Evolutionary conservation across 1,284 basidiomycete species (phyloP).

Genomic region (Wallemia mellicola): DNA sequence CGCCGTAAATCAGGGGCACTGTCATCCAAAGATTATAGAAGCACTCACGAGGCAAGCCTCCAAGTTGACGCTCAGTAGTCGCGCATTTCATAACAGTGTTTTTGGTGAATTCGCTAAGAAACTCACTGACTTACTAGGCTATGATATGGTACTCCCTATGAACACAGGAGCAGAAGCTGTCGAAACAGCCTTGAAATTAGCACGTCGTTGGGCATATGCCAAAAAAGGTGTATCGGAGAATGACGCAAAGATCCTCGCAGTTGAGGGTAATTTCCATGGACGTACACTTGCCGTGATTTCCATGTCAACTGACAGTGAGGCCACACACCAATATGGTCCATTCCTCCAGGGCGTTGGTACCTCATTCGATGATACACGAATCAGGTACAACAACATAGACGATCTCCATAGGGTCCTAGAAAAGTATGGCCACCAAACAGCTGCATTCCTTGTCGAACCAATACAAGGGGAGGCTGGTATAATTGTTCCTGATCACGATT

Average conservation of each 20-base stretch:
- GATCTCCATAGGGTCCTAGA: conserved; percentile 60
- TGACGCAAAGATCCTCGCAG: conserved; percentile 63
- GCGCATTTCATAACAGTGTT: conserved; percentile 82
- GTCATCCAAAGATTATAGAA: conserved; percentile 63
- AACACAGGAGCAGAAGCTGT: conserved; percentile 97
- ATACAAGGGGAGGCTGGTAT: conserved; percentile 96
- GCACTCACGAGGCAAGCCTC: conserved; percentile 61
- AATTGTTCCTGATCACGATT: conserved; percentile 19
- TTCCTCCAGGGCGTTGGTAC: conserved; percentile 68
- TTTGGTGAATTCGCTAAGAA: conserved; percentile 70
- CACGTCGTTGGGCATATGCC: conserved; percentile 45
- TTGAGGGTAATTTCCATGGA: conserved; percentile 82
- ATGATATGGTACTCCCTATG: conserved; percentile 76
- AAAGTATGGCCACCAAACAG: conserved; percentile 50
- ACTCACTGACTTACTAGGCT: conserved; percentile 55
- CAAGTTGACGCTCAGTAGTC: conserved; percentile 46
- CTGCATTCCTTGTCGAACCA: conserved; percentile 83
- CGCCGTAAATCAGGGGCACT: conserved; percentile 58
- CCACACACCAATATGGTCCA: conserved; percentile 62
- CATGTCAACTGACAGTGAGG: conserved; percentile 88
- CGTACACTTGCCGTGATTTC: conserved; percentile 30
- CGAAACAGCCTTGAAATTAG: conserved; percentile 53
- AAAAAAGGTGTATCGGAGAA: conserved; percentile 57
- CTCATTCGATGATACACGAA: background rate
- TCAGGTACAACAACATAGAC: conserved; percentile 22